phyloP scores from a whole-genome alignment of 176 grass and related monocot species.

The Oryza glumipatula region DNA sequence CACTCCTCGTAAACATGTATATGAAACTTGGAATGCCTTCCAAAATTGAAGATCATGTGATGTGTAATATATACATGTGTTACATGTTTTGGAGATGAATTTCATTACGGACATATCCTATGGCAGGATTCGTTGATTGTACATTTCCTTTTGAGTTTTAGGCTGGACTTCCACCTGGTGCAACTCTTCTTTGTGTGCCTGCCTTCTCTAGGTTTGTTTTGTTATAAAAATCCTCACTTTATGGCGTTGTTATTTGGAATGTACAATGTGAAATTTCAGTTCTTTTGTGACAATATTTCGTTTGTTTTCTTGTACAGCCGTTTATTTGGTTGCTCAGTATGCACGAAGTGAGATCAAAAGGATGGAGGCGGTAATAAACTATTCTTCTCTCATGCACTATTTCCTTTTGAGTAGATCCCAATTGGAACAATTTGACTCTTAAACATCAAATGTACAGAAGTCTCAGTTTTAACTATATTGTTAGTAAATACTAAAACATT shows the following conservation, averaged over 20 bases:
- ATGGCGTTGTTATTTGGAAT: background rate
- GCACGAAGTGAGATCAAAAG: constrained; percentile 84
- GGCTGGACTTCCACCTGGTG: constrained; percentile 95
- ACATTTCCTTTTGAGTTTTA: constrained; percentile 42
- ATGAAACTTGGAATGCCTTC: background rate
- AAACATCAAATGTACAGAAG: constrained; percentile 4
- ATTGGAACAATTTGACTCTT: constrained; percentile 16
- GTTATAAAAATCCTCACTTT: constrained; percentile 30
- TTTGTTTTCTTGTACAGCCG: constrained; percentile 63
- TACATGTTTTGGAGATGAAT: background rate
- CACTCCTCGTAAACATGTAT: background rate
- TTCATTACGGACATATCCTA: constrained; percentile 28
- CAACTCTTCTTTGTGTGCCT: constrained; percentile 94
- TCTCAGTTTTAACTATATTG: constrained; percentile 13
- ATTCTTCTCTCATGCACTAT: constrained; percentile 2
- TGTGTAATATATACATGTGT: background rate
- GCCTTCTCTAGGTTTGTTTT: constrained; percentile 81
- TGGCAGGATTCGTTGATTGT: constrained; percentile 14
- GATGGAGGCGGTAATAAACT: constrained; percentile 80
- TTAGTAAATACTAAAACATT: background rate
- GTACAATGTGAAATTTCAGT: background rate
- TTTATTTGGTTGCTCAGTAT: constrained; percentile 84
- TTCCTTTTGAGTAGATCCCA: background rate
- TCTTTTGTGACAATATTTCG: constrained; percentile 7
- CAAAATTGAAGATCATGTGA: constrained; percentile 6